Percentiles rank a stretch among this genome's conserved stretches.
Conservation (phyloP, 176 grass and related monocot species). For the Alopecurus myosuroides region DNA sequence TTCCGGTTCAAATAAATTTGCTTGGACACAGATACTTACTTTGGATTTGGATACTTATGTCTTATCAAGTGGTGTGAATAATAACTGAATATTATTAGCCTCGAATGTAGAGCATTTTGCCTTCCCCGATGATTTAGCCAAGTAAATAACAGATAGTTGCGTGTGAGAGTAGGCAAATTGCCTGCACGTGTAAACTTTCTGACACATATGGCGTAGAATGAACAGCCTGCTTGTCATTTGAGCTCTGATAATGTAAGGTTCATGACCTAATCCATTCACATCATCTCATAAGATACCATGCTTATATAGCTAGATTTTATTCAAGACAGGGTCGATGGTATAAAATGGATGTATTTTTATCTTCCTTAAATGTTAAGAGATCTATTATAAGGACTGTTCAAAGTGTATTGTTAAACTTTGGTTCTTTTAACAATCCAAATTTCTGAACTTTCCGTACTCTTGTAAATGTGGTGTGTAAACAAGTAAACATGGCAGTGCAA, state of each 20-base stretch:
- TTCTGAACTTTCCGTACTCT: neutral
- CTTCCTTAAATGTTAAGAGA: neutral
- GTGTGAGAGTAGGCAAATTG: neutral
- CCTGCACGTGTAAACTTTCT: neutral
- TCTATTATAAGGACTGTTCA: neutral
- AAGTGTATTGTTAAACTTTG: neutral
- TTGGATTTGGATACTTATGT: neutral
- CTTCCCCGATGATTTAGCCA: neutral
- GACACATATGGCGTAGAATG: neutral
- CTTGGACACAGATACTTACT: neutral
- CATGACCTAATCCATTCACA: neutral
- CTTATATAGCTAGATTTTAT: neutral
- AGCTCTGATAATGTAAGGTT: neutral
- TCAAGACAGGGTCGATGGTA: neutral
- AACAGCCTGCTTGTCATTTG: neutral
- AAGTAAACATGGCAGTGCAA: neutral
- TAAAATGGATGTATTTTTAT: neutral
- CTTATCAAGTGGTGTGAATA: neutral
- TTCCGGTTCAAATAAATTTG: neutral
- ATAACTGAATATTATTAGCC: neutral
- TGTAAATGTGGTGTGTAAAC: neutral
- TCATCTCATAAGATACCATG: neutral
- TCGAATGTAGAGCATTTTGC: neutral
- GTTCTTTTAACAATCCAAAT: neutral
- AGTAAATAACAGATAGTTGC: neutral